These are phyloP conservation scores for Arthrinium puccinioides DNA, from an alignment of 2,329 filamentous ascomycete species.

Conservation along the genomic window DNA sequence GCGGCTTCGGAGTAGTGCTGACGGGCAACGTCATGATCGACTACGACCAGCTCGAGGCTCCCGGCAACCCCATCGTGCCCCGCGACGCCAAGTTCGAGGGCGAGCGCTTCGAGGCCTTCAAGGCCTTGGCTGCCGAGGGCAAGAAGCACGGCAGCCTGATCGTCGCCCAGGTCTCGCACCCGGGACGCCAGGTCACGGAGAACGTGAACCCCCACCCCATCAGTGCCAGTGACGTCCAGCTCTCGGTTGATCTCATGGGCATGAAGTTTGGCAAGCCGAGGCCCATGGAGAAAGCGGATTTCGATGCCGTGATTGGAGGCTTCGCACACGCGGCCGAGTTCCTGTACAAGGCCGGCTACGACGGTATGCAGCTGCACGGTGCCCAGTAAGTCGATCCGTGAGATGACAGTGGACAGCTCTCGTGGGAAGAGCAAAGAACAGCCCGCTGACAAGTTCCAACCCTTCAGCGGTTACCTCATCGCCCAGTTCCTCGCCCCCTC, in stretches of 20 bases:
- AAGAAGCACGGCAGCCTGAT: slow-evolving; percentile 48
- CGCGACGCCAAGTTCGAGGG: slow-evolving; percentile 38
- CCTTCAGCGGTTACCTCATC: slow-evolving; percentile 44
- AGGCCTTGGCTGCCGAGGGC: slow-evolving; percentile 36
- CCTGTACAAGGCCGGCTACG: slow-evolving; percentile 16
- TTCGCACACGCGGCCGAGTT: slow-evolving; percentile 45
- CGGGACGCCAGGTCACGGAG: slow-evolving; percentile 44
- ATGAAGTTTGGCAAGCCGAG: slow-evolving; percentile 35
- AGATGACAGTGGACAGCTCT: not conserved
- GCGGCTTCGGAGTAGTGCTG: slow-evolving; percentile 42
- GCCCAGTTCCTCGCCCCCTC: slow-evolving; percentile 45
- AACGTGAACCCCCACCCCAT: slow-evolving; percentile 27
- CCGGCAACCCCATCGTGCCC: slow-evolving; percentile 49
- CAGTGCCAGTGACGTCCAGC: slow-evolving; percentile 31
- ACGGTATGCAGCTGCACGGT: slow-evolving; percentile 37
- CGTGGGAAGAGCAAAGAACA: not conserved
- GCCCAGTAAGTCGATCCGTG: slow-evolving; percentile 36
- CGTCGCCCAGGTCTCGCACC: slow-evolving; percentile 56
- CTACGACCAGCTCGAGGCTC: slow-evolving; percentile 46
- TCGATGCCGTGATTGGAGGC: slow-evolving; percentile 11
- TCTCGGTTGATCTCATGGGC: slow-evolving; percentile 32
- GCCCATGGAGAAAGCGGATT: slow-evolving; percentile 10
- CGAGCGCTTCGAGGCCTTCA: slow-evolving; percentile 47
- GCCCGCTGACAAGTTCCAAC: not conserved
- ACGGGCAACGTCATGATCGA: slow-evolving; percentile 57